phyloP scores from a whole-genome alignment of 2,329 filamentous ascomycete genomes.

The Biscogniauxia marginata region DNA sequence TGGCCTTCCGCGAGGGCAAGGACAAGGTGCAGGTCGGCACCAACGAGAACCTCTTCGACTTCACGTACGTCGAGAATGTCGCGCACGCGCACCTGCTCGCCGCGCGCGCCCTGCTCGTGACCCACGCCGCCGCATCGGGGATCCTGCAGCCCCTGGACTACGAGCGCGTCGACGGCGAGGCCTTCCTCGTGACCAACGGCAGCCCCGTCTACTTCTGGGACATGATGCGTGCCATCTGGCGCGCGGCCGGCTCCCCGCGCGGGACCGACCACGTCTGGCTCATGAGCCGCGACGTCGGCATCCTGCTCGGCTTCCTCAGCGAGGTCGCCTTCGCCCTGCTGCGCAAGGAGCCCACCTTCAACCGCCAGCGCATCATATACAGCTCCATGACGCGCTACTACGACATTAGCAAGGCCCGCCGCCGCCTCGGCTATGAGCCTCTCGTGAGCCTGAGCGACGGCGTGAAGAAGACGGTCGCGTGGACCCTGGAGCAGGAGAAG shows the following conservation, averaged over 20 bases:
- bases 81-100: conserved; percentile 82
- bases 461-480: conserved; percentile 51
- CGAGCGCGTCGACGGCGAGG: conserved; percentile 78
- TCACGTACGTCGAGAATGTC: conserved; percentile 63
- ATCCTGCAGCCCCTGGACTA: conserved; percentile 64
- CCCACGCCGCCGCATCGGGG: conserved; percentile 49
- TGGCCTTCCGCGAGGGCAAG: conserved; percentile 65
- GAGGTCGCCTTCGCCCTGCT: conserved; percentile 52
- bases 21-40: conserved; percentile 78
- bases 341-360: conserved; percentile 56
- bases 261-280: conserved; percentile 56
- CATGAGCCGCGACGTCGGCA: conserved; percentile 51
- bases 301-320: conserved; percentile 51
- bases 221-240: conserved; percentile 77
- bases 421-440: conserved; percentile 66
- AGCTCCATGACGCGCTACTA: conserved; percentile 77
- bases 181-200: conserved; percentile 89
- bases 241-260: conserved; percentile 51
- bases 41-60: conserved; percentile 63
- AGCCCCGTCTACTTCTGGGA: conserved; percentile 90
- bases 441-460: conserved; percentile 67
- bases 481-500: conserved; percentile 54
- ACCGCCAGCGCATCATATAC: conserved; percentile 60
- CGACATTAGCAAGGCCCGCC: conserved; percentile 73
- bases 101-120: conserved; percentile 67